phyloP scores from a whole-genome alignment of 2,329 filamentous ascomycete genomes.

The Neofusicoccum ribis region DNA sequence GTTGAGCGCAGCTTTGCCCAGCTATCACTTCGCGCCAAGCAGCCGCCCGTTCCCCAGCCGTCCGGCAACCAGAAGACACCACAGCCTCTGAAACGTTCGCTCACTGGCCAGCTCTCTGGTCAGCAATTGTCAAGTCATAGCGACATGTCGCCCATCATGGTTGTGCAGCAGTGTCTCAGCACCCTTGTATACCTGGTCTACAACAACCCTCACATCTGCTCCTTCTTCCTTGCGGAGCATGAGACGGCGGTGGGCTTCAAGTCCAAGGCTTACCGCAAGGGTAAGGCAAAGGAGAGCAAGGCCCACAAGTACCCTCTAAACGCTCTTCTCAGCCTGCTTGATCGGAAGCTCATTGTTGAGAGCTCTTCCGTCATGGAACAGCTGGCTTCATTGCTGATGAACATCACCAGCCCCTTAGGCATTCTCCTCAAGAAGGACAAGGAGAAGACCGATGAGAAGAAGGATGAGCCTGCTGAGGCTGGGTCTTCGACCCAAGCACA shows the following conservation, averaged over 20 bases:
- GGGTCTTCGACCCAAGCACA: conserved; percentile 26
- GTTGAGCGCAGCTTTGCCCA: conserved; percentile 95
- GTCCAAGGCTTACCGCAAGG: conserved; percentile 74
- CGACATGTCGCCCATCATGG: conserved; percentile 89
- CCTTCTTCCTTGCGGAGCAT: conserved; percentile 92
- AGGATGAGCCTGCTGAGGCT: conserved; percentile 41
- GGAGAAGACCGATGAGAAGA: conserved; percentile 59
- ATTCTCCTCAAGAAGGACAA: conserved; percentile 80
- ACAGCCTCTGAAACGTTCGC: conserved; percentile 72
- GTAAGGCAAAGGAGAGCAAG: conserved; percentile 82
- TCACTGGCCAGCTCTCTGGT: conserved; percentile 59
- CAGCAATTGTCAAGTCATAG: conserved; percentile 57
- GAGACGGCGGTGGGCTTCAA: conserved; percentile 79
- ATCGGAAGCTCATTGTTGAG: conserved; percentile 94
- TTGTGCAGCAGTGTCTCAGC: conserved; percentile 92
- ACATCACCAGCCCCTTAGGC: conserved; percentile 83
- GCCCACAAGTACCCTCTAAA: conserved; percentile 89
- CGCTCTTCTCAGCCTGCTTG: conserved; percentile 80
- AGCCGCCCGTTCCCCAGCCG: conserved; percentile 52
- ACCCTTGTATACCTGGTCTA: conserved; percentile 80
- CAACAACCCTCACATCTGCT: conserved; percentile 82
- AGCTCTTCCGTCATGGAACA: conserved; percentile 97
- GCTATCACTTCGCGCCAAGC: conserved; percentile 86
- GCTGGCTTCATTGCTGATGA: conserved; percentile 80
- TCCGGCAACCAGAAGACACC: conserved; percentile 65